Evolutionary conservation across 1,284 basidiomycete genomes (phyloP).

Genomic region (Ustilago vetiveriae): DNA sequence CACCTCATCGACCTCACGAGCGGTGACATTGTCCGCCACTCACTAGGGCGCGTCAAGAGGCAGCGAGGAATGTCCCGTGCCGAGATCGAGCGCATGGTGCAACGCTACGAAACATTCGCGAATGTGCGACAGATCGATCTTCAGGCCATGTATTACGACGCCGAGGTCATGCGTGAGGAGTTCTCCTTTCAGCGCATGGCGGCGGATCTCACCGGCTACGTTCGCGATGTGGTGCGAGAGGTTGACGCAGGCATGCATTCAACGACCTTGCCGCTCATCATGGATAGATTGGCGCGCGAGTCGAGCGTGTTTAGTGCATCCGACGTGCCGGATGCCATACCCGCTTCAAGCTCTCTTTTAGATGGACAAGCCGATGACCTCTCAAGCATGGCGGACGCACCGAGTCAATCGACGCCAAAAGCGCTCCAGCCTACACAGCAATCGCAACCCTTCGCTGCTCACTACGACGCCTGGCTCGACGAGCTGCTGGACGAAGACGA

Average conservation of each 20-base stretch:
- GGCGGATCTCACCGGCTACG: conserved; percentile 45
- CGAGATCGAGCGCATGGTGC: conserved; percentile 34
- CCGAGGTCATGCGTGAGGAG: conserved; percentile 18
- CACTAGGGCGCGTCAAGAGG: conserved; percentile 26
- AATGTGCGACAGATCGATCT: conserved; percentile 37
- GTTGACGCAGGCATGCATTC: conserved; percentile 47
- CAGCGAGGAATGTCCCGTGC: conserved; percentile 34
- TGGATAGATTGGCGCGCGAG: conserved; percentile 37
- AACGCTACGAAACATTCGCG: conserved; percentile 46
- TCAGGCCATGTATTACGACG: conserved; percentile 23
- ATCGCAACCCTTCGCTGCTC: conserved; percentile 37
- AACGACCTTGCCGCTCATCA: conserved; percentile 38
- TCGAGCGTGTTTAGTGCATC: conserved; percentile 30
- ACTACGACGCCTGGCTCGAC: conserved; percentile 39
- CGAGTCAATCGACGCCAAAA: conserved; percentile 40
- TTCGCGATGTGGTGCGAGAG: conserved; percentile 44
- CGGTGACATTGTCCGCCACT: conserved; percentile 36
- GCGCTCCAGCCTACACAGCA: conserved; percentile 1
- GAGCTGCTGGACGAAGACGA: conserved; percentile 33
- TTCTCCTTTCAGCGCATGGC: conserved; percentile 39
- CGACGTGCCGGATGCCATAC: conserved; percentile 15
- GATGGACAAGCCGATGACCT: conserved; percentile 12
- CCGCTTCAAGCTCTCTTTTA: conserved; percentile 19
- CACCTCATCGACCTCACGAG: conserved; percentile 40
- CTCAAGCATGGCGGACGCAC: conserved; percentile 12